Conservation (phyloP, 371 early-diverging fungal species). For the Capillidium heterosporum region DNA sequence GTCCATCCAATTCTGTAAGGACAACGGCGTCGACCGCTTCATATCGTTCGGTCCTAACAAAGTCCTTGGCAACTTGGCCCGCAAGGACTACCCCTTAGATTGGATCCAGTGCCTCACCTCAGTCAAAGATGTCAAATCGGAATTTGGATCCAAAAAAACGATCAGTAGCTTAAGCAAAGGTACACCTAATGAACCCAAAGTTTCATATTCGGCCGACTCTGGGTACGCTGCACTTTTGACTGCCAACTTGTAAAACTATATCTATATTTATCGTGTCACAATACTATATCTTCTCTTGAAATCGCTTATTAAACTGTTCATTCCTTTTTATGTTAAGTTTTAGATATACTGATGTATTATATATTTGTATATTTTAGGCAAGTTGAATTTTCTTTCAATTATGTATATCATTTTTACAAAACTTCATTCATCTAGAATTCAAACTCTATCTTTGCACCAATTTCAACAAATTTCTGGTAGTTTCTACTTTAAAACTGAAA, state of each 20-base stretch:
- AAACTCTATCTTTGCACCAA: too few species aligned
- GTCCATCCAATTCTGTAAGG: slow-evolving; percentile 57
- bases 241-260: neutral
- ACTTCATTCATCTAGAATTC: too few species aligned
- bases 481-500: too few species aligned
- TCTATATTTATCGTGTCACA: too few species aligned
- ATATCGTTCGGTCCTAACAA: slow-evolving; percentile 72
- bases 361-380: too few species aligned
- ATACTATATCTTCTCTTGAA: neutral
- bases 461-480: too few species aligned
- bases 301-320: neutral
- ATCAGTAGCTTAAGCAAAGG: neutral
- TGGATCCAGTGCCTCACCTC: slow-evolving; percentile 18
- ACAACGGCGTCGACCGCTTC: slow-evolving; percentile 61
- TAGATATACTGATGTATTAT: too few species aligned
- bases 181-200: neutral
- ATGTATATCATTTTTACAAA: too few species aligned
- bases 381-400: too few species aligned
- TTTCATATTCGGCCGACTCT: neutral
- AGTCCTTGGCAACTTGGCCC: slow-evolving; percentile 71
- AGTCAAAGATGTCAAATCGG: neutral
- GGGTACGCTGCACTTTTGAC: neutral
- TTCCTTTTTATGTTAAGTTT: too few species aligned
- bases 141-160: neutral
- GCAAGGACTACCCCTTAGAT: slow-evolving; percentile 74